phyloP scores from a whole-genome alignment of 805 yeast species.

The Wickerhamomyces strasburgensis region DNA sequence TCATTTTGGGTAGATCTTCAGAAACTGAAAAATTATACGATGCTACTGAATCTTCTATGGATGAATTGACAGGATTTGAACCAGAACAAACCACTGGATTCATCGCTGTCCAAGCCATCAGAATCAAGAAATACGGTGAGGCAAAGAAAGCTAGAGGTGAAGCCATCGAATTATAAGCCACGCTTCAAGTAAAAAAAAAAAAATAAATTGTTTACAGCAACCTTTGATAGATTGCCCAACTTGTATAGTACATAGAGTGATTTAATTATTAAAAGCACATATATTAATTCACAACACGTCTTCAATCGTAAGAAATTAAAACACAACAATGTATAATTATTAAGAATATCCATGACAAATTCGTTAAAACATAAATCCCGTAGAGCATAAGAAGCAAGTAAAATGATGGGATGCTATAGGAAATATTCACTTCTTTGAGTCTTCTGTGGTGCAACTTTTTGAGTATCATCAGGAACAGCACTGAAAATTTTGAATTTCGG shows the following conservation, averaged over 20 bases:
- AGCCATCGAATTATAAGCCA: conserved; percentile 30
- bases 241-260: too few relatives aligned
- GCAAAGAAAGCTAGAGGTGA: conserved; percentile 79
- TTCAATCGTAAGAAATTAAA: too few relatives aligned
- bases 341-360: too few relatives aligned
- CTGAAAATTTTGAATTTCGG: conserved; percentile 92
- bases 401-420: too few relatives aligned
- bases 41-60: conserved; percentile 98
- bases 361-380: too few relatives aligned
- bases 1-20: conserved; percentile 88
- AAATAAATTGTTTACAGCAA: too few relatives aligned
- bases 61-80: conserved; percentile 95
- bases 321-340: too few relatives aligned
- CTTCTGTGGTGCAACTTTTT: conserved; percentile 29
- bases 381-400: too few relatives aligned
- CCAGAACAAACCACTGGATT: conserved; percentile 97
- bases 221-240: too few relatives aligned
- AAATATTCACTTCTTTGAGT: conserved; percentile 31
- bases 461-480: conserved; percentile 84
- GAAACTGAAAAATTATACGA: conserved; percentile 95
- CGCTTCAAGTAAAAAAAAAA: neutral
- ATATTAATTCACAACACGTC: too few relatives aligned
- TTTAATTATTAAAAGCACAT: too few relatives aligned
- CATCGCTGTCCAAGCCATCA: conserved; percentile 96
- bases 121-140: conserved; percentile 97